A percentile compares a stretch with the other conserved stretches of the same genome.
Evolutionary conservation across 768 basidiomycete species (phyloP).

Genomic region (Leccinum pellstonianum): DNA sequence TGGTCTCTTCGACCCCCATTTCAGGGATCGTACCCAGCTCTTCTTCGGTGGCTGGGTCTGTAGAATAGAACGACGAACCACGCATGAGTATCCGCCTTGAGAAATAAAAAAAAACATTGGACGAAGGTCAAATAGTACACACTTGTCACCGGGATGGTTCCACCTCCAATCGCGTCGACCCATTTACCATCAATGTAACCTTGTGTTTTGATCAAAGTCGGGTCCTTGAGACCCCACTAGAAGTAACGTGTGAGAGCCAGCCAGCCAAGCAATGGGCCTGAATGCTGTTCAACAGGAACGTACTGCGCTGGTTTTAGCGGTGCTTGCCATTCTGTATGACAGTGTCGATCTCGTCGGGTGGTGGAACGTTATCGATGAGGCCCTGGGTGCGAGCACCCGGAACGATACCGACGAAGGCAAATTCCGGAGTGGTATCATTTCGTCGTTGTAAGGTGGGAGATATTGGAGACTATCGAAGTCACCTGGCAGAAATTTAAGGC

Average conservation of each 20-base stretch:
- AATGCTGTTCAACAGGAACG: constrained; percentile 21
- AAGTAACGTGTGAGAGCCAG: background rate
- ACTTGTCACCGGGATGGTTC: constrained; percentile 77
- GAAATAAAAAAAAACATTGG: background rate
- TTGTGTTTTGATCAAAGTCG: constrained; percentile 70
- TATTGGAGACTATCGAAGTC: background rate
- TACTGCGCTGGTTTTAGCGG: constrained; percentile 33
- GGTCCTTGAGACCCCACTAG: constrained; percentile 77
- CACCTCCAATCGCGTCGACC: constrained; percentile 75
- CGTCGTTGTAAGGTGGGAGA: background rate
- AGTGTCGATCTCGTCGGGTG: constrained; percentile 11
- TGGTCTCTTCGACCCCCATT: constrained; percentile 82
- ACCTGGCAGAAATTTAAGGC: background rate
- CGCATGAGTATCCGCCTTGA: background rate
- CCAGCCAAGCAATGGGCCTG: background rate
- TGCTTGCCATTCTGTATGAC: constrained; percentile 56
- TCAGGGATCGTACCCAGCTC: constrained; percentile 86
- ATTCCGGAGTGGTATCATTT: constrained; percentile 17
- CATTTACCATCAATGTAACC: constrained; percentile 84
- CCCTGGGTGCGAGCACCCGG: constrained; percentile 20
- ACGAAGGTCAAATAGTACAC: constrained; percentile 24
- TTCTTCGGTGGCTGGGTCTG: constrained; percentile 88
- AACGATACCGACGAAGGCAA: constrained; percentile 19
- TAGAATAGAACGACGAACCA: background rate
- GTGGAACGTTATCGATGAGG: constrained; percentile 2